These are phyloP conservation scores for Fraxinus platypoda DNA, from an alignment of 305 asterid species.

Conservation along the genomic window DNA sequence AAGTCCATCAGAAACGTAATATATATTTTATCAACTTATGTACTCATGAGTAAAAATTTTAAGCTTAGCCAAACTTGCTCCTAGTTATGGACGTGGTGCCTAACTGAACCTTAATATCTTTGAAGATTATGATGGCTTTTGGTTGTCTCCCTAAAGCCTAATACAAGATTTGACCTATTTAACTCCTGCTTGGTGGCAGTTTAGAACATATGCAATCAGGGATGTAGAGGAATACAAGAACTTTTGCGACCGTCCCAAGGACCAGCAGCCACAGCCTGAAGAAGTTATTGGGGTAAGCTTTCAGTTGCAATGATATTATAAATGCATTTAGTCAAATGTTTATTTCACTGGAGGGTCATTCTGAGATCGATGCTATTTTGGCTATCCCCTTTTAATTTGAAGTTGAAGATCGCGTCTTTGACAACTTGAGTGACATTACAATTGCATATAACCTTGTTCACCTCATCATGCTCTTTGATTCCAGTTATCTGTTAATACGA, in stretches of 20 bases:
- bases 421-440: background rate
- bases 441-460: conserved; percentile 16
- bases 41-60: background rate
- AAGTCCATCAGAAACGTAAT: background rate
- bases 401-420: conserved; percentile 1
- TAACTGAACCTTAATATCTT: background rate
- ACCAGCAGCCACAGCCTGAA: conserved; percentile 94
- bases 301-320: background rate
- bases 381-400: background rate
- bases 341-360: conserved; percentile 6
- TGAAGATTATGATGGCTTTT: background rate
- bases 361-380: background rate
- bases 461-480: background rate
- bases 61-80: background rate
- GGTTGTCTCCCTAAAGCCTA: background rate
- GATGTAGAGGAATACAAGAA: conserved; percentile 97
- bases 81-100: background rate
- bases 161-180: conserved; percentile 1
- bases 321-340: background rate
- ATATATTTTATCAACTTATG: background rate
- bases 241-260: conserved; percentile 87
- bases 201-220: conserved; percentile 81
- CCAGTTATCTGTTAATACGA: background rate
- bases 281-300: conserved; percentile 87
- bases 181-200: conserved; percentile 40